Evolutionary conservation across 2,329 filamentous ascomycete species (phyloP), one percentile per base, ranked within the genome.

Genomic region (Sporothrix humicola): DNA sequence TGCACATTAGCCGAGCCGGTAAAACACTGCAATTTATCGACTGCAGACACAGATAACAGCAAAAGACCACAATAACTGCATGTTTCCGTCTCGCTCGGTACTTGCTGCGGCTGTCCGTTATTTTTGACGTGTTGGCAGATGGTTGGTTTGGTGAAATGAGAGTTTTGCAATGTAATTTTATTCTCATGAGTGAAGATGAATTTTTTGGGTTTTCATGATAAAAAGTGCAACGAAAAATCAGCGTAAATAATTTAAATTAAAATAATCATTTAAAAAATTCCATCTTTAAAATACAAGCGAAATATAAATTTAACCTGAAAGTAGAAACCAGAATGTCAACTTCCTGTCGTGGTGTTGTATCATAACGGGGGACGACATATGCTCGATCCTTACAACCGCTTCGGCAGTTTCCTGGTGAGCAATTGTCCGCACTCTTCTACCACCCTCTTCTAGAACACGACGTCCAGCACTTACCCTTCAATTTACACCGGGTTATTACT

Each of bases 1-100:
- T 56, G 52, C 12, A 54, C 8, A 71, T 71, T 50, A 71, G 69
- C 69, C 48, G 50, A 69, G 17, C 48, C 26, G 31, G 66, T 12
- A 56, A 56, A 69, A 56, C n/a, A 42, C 3, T 5, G 20, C 12
- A 58, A 15, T 58, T 9, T 37, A 37, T 37, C 31, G 31, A 37
- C 31, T 37, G 31, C 31, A 37, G 20, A 26, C 3, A n/a, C 20
- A 56, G 13, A 26, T 23, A 26, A 23, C n/a, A 23, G 31, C 31
- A 56, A 23, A 3, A 9, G 15, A n/a, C 17, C 12, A 56, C n/a
- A 56, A 26, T 26, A 26, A 37, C 31, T 37, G 31, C 20, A 56
- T 3, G 9, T 56, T 20, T 56, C 23, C 23, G 52, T 54, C 6
- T 56, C 26, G 31, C 48, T 69, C 66, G 50, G 66, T 69, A 56